Percentiles rank a stretch among this genome's conserved stretches.
Evolutionary conservation across 2,329 filamentous ascomycete genomes (phyloP).

Genomic region (Graphium sp.): DNA sequence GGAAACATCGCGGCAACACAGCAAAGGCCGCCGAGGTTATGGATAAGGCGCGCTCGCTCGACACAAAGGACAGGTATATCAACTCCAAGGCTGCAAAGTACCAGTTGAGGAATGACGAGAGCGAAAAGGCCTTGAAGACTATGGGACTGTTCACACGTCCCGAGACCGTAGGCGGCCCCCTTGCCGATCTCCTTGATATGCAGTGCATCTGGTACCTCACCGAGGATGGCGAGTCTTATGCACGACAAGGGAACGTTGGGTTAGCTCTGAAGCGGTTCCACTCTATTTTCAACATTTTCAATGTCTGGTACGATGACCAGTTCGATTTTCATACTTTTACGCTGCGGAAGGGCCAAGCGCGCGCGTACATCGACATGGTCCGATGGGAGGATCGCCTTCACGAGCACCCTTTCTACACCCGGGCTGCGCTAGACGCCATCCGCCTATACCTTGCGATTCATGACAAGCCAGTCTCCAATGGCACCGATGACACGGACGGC

Average conservation of each 20-base stretch:
- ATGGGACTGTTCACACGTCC: conserved; percentile 91
- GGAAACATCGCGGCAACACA: conserved; percentile 74
- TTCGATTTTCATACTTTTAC: conserved; percentile 99
- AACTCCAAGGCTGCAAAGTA: conserved; percentile 98
- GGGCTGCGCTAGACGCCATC: conserved; percentile 68
- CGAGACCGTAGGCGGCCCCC: conserved; percentile 71
- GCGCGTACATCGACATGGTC: conserved; percentile 91
- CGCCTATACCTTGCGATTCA: conserved; percentile 64
- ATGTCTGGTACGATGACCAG: conserved; percentile 95
- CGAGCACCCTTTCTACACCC: conserved; percentile 83
- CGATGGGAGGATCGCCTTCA: conserved; percentile 86
- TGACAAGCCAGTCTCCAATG: conserved; percentile 53
- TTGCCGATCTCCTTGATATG: conserved; percentile 92
- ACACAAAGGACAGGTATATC: conserved; percentile 88
- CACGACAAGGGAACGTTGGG: conserved; percentile 65
- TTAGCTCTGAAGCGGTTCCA: conserved; percentile 88
- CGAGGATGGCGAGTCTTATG: conserved; percentile 82
- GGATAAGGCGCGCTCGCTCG: conserved; percentile 71
- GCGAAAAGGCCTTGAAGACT: conserved; percentile 68
- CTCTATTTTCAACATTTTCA: conserved; percentile 79
- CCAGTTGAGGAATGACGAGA: conserved; percentile 81
- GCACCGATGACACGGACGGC: conserved; percentile 38
- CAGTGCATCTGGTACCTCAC: conserved; percentile 95
- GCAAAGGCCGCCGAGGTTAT: conserved; percentile 71
- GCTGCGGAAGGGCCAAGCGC: conserved; percentile 86